These are phyloP conservation scores for Erodium moschatum DNA, from an alignment of 441 rosid species.

Conservation along the genomic window DNA sequence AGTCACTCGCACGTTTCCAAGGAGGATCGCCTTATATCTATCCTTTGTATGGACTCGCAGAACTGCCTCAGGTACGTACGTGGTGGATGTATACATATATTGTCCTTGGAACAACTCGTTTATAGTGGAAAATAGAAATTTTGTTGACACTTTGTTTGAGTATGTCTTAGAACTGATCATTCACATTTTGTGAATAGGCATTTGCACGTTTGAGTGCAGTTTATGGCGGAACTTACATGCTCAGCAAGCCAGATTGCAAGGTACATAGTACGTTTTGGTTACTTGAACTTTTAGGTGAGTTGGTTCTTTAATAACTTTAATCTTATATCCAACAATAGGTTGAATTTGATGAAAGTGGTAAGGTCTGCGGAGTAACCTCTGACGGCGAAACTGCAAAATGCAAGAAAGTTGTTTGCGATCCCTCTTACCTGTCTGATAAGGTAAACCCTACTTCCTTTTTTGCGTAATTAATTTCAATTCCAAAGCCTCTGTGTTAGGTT, in stretches of 20 bases:
- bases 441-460: slow-evolving; percentile 30
- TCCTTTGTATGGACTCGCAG: slow-evolving; percentile 82
- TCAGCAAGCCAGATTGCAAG: slow-evolving; percentile 67
- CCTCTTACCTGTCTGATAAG: slow-evolving; percentile 55
- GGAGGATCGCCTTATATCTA: slow-evolving; percentile 88
- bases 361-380: slow-evolving; percentile 53
- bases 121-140: too few relatives aligned
- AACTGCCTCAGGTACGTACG: slow-evolving; percentile 96
- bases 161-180: too few relatives aligned
- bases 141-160: too few relatives aligned
- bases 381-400: slow-evolving; percentile 70
- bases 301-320: too few relatives aligned
- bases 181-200: slow-evolving; percentile 31
- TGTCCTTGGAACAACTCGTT: too few relatives aligned
- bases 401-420: slow-evolving; percentile 66
- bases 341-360: slow-evolving; percentile 49
- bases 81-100: too few relatives aligned
- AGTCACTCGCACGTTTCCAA: slow-evolving; percentile 77
- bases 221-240: slow-evolving; percentile 76
- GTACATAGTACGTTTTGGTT: slow-evolving; percentile 17
- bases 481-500: too few relatives aligned
- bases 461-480: too few relatives aligned
- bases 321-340: slow-evolving; percentile 32
- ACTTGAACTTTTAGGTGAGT: too few relatives aligned
- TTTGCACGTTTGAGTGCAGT: slow-evolving; percentile 71